Conservation (phyloP, 257 asterid genomes). For the Gynochthodes officinalis region DNA sequence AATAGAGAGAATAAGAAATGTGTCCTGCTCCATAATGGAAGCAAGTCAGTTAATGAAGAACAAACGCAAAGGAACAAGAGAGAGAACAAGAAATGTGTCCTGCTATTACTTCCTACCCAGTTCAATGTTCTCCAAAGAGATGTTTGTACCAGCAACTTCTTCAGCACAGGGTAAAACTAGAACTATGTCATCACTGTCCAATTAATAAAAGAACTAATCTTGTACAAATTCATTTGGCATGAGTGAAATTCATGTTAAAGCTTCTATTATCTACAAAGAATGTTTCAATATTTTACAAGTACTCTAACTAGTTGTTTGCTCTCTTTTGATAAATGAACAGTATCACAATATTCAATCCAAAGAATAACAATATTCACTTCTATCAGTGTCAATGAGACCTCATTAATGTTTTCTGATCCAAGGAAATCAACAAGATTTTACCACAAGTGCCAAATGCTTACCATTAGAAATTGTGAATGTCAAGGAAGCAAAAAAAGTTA, state of each 20-base stretch:
- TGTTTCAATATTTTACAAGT: not conserved
- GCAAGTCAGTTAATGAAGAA: not conserved
- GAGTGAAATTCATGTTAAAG: not conserved
- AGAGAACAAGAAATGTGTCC: not conserved
- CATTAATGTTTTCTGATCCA: not conserved
- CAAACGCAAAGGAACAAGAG: not conserved
- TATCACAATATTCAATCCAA: not conserved
- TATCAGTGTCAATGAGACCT: not conserved
- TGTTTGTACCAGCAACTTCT: not conserved
- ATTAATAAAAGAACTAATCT: not conserved
- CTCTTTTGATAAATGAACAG: not conserved
- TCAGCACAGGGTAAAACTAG: not conserved
- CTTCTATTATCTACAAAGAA: not conserved
- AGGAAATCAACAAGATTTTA: not conserved
- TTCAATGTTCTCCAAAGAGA: not conserved
- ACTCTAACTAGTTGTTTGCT: not conserved
- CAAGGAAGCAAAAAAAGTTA: not conserved
- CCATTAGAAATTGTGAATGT: not conserved
- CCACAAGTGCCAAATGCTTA: not conserved
- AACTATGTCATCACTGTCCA: not conserved
- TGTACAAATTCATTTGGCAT: not conserved
- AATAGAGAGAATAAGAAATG: not conserved
- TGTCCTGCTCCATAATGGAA: not conserved
- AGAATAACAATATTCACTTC: not conserved
- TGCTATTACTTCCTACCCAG: not conserved